Conservation (phyloP, 768 basidiomycete species). For the Cantharellus cinnabarinus region DNA sequence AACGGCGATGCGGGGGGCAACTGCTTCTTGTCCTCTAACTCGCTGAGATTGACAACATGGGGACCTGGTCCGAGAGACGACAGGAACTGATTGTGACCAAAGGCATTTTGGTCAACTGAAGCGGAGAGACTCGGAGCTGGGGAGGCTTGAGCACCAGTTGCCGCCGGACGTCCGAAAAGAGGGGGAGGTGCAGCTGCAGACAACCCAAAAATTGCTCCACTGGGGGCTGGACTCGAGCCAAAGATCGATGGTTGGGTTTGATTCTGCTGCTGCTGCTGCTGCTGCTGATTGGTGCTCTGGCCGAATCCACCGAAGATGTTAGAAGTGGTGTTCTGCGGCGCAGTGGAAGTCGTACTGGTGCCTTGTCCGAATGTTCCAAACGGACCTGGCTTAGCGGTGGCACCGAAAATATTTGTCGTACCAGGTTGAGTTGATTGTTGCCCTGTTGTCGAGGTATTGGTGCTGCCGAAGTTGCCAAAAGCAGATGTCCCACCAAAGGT, state of each 20-base stretch:
- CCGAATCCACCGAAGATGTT: constrained; percentile 11
- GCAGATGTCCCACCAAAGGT: too few relatives aligned
- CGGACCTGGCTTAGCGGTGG: not conserved
- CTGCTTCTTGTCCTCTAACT: constrained; percentile 15
- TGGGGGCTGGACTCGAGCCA: constrained; percentile 12
- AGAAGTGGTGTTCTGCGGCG: not conserved
- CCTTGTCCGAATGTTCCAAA: not conserved
- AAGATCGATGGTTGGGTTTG: constrained; percentile 16
- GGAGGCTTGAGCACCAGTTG: constrained; percentile 10
- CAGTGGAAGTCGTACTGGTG: not conserved
- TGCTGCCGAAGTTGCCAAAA: too few relatives aligned
- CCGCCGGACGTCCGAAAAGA: not conserved
- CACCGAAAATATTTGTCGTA: not conserved
- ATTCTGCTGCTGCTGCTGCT: constrained; percentile 21
- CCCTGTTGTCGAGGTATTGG: too few relatives aligned
- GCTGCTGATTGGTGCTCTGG: constrained; percentile 13
- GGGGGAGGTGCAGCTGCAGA: not conserved
- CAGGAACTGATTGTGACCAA: constrained; percentile 3
- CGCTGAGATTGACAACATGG: constrained; percentile 10
- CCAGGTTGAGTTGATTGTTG: constrained; percentile 2
- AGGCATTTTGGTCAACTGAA: constrained; percentile 50
- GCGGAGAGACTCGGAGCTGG: constrained; percentile 46
- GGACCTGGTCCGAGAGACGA: constrained; percentile 9
- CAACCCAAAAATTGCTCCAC: not conserved
- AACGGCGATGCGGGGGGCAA: constrained; percentile 10